Percentiles rank a stretch among this genome's conserved stretches.
Evolutionary conservation across 768 basidiomycete species (phyloP).

Genomic region (Xerocomellus amylosporus): DNA sequence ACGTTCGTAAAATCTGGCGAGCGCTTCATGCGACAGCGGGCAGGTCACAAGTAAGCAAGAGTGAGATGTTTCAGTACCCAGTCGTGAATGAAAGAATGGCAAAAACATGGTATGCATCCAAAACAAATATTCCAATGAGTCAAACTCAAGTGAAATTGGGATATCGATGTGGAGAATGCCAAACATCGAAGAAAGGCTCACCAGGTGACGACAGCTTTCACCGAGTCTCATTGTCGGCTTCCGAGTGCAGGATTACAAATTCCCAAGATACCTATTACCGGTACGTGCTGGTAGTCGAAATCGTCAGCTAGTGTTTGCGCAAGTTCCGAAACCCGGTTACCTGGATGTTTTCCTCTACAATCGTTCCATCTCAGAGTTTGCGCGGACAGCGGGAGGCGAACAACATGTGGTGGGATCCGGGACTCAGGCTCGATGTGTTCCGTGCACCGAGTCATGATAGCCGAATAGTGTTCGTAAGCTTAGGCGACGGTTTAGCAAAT

Average conservation of each 20-base stretch:
- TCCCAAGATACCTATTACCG: not conserved
- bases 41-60: not conserved
- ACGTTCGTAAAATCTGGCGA: slow-evolving; percentile 19
- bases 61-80: slow-evolving; percentile 9
- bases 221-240: slow-evolving; percentile 8
- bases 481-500: not conserved
- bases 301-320: not conserved
- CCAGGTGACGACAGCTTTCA: slow-evolving; percentile 6
- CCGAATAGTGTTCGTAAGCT: slow-evolving; percentile 6
- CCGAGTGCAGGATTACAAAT: not conserved
- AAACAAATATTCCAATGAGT: slow-evolving; percentile 4
- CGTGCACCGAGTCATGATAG: not conserved
- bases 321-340: not conserved
- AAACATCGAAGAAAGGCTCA: slow-evolving; percentile 10
- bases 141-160: not conserved
- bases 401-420: too few species aligned
- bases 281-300: not conserved
- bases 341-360: slow-evolving; percentile 8
- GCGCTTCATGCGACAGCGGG: slow-evolving; percentile 7
- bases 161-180: not conserved
- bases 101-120: not conserved
- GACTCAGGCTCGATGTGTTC: not conserved
- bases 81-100: slow-evolving; percentile 1
- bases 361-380: slow-evolving; percentile 6
- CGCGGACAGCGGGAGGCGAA: slow-evolving; percentile 6